Evolutionary conservation across 2,329 filamentous ascomycete species (phyloP).

Genomic region (Cadophora gregata): DNA sequence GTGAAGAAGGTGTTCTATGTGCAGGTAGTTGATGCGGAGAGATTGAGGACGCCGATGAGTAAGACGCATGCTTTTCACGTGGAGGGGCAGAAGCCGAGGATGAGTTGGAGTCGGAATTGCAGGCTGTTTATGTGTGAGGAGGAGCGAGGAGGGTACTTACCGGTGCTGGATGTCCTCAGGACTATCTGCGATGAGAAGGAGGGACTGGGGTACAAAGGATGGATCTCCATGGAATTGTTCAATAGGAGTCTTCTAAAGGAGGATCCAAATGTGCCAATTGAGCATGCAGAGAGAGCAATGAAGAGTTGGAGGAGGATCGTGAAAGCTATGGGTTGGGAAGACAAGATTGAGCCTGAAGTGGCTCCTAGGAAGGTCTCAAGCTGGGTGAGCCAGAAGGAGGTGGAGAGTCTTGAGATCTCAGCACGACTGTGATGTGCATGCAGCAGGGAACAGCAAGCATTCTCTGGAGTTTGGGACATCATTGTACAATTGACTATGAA

Average conservation of each 20-base stretch:
- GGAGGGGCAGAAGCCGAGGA: conserved; percentile 63
- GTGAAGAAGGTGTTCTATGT: conserved; percentile 67
- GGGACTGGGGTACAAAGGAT: conserved; percentile 63
- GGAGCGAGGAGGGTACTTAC: conserved; percentile 65
- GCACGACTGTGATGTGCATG: neutral
- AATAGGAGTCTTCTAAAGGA: conserved; percentile 56
- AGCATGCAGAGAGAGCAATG: conserved; percentile 58
- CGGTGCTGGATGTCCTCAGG: conserved; percentile 57
- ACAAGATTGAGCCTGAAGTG: conserved; percentile 7
- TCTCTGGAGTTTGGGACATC: neutral
- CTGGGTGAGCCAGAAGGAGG: neutral
- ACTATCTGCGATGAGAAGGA: conserved; percentile 56
- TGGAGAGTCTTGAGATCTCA: conserved; percentile 1
- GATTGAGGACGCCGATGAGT: conserved; percentile 61
- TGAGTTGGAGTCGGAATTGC: conserved; percentile 83
- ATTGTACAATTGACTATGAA: neutral
- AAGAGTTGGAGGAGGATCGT: conserved; percentile 54
- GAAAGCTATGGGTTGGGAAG: conserved; percentile 32
- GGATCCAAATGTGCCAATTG: conserved; percentile 51
- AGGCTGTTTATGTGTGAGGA: conserved; percentile 58
- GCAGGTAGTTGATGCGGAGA: conserved; percentile 77
- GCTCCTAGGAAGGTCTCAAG: neutral
- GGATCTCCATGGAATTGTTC: conserved; percentile 66
- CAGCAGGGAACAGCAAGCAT: neutral
- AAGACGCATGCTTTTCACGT: conserved; percentile 64